Conservation (phyloP, 805 yeast species). For the Candida arabinofermentans region DNA sequence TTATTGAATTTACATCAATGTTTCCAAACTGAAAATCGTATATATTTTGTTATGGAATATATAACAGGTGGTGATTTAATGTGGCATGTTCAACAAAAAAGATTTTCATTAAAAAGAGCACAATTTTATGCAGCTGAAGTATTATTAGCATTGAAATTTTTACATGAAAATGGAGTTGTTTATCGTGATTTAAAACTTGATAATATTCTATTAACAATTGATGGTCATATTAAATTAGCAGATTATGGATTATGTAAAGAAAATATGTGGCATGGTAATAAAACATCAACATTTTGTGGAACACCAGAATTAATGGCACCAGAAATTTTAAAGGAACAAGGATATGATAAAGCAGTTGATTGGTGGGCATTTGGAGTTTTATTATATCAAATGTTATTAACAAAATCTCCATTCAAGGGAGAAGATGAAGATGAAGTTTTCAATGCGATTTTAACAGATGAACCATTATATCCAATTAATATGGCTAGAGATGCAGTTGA, state of each 20-base stretch:
- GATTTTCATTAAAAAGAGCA: conserved; percentile 86
- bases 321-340: conserved; percentile 89
- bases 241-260: conserved; percentile 98
- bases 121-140: conserved; percentile 98
- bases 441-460: conserved; percentile 94
- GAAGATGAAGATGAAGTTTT: conserved; percentile 86
- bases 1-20: conserved; percentile 87
- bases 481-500: conserved; percentile 97
- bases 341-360: conserved; percentile 90
- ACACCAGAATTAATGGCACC: conserved; percentile 99
- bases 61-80: conserved; percentile 97
- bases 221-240: conserved; percentile 94
- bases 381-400: conserved; percentile 91
- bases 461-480: conserved; percentile 92
- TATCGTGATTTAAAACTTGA: conserved; percentile 96
- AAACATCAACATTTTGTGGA: conserved; percentile 95
- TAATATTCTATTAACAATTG: conserved; percentile 81
- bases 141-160: conserved; percentile 80
- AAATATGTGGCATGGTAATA: conserved; percentile 56
- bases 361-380: conserved; percentile 99
- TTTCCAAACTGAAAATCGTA: conserved; percentile 96
- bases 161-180: conserved; percentile 93
- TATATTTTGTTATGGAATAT: conserved; percentile 97
- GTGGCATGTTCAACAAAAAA: conserved; percentile 97
- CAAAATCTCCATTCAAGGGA: conserved; percentile 96